Evolutionary conservation across 176 grass and related monocot genomes (phyloP).

Genomic region (Tillandsia leiboldiana): DNA sequence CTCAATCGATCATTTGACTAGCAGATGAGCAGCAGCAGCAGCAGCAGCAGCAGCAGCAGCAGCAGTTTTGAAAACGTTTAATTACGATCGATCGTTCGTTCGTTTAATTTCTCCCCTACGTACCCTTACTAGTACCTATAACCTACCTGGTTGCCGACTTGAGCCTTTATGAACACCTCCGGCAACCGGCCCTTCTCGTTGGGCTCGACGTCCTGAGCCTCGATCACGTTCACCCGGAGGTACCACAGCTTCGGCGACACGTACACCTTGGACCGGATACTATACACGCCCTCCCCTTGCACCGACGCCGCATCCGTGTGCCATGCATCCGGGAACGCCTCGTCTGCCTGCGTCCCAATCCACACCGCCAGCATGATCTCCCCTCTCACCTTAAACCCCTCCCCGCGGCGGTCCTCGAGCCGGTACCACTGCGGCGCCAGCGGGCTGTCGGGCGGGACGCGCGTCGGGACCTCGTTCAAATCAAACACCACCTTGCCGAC

Average conservation of each 20-base stretch:
- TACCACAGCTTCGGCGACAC: slow-evolving; percentile 29
- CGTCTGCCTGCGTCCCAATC: slow-evolving; percentile 24
- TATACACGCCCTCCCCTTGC: slow-evolving; percentile 20
- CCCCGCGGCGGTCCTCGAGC: slow-evolving; percentile 21
- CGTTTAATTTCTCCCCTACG: too few species aligned
- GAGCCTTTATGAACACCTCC: slow-evolving; percentile 48
- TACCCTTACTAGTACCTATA: too few species aligned
- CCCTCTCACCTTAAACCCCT: slow-evolving; percentile 12
- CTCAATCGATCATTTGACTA: too few species aligned
- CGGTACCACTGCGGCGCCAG: slow-evolving; percentile 76
- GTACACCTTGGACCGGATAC: slow-evolving; percentile 25
- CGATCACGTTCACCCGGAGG: slow-evolving; percentile 22
- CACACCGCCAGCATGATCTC: slow-evolving; percentile 26
- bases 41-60: too few species aligned
- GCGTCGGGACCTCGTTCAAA: slow-evolving; percentile 44
- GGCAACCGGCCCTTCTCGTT: slow-evolving; percentile 22
- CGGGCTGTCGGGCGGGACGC: slow-evolving; percentile 68
- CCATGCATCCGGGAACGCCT: slow-evolving; percentile 23
- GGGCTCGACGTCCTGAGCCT: slow-evolving; percentile 20
- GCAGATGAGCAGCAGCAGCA: too few species aligned
- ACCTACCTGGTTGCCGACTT: slow-evolving; percentile 26
- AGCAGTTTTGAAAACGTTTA: too few species aligned
- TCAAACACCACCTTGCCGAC: slow-evolving; percentile 53
- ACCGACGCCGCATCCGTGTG: slow-evolving; percentile 15
- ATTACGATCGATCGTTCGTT: too few species aligned